Evolutionary conservation across 495 filamentous ascomycete species (phyloP), one percentile per base, ranked within the genome.

Genomic region (Xylaria scruposa): DNA sequence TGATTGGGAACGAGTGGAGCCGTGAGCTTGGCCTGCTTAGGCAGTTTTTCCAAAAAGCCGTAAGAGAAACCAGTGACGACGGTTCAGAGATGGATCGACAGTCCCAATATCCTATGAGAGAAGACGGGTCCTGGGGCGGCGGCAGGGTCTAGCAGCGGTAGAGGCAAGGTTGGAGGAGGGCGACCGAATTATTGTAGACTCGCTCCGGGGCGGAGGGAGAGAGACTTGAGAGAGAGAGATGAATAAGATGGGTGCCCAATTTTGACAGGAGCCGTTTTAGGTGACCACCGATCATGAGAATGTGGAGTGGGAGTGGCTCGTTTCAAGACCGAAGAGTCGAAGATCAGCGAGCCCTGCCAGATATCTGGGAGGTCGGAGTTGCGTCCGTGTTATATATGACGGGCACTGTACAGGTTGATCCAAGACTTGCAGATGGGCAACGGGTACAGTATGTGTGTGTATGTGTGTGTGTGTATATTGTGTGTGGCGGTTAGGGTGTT

Each of bases 51-150:
- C 6, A 38, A 66, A n/a, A 31, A 67, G 70, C 51, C 49, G 62
- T 47, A 59, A 76, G 75, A 72, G 78, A 74, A 72, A 73, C 77
- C 77, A 83, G 80, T 84, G 82, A 84, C 81, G 82, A 81, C 75
- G 75, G 75, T 75, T 74, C 80, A 79, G 77, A 80, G 78, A 83
- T 74, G 77, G 83, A 85, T 85, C 83, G 82, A 80, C 83, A 79
- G 60, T 75, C 76, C 64, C 73, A 79, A 78, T 81, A 75, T 81
- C 79, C 82, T 80, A 74, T 79, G 75, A 47, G 68, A 51, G 38
- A 31, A 31, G 68, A 40, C 75, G 73, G 73, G 72, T 60, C 72
- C 71, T 68, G 73, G 73, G 75, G 70, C 70, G 74, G 73, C 70
- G 75, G 70, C 70, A 71, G 70, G 60, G 59, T 56, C 33, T 29